phyloP scores from a whole-genome alignment of 352 stramenopile species.

The Globisporangium cystogenes region DNA sequence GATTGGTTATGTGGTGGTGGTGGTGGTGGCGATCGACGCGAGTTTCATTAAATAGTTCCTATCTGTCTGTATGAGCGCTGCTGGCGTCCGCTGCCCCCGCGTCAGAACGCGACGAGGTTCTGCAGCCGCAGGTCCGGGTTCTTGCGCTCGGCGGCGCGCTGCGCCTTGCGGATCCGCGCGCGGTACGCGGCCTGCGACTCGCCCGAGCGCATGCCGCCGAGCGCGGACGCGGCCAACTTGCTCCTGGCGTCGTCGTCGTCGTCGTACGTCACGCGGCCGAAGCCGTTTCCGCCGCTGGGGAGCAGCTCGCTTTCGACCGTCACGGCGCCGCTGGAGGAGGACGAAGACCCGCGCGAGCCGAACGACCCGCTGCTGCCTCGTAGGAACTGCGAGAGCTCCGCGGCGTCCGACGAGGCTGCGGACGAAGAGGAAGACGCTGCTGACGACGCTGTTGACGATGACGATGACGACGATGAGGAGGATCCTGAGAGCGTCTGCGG shows the following conservation, averaged over 20 bases:
- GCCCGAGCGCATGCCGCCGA: background rate
- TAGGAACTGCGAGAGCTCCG: background rate
- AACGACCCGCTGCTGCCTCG: background rate
- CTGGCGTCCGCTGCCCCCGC: background rate
- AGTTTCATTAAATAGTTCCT: conserved; percentile 4
- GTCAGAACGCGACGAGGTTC: conserved; percentile 23
- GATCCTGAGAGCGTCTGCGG: background rate
- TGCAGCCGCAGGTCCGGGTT: conserved; percentile 23
- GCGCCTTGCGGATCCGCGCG: conserved; percentile 5
- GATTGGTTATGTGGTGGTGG: background rate
- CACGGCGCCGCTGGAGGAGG: background rate
- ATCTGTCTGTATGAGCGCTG: background rate
- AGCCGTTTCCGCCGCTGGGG: conserved; percentile 23
- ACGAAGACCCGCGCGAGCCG: background rate
- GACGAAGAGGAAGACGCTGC: background rate
- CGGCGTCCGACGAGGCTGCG: background rate
- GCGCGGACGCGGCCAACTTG: conserved; percentile 5
- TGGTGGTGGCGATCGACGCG: background rate
- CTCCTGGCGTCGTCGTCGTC: conserved; percentile 12
- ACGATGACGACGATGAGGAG: background rate
- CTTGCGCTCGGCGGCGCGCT: conserved; percentile 16
- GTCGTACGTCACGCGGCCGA: conserved; percentile 25
- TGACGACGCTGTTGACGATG: background rate
- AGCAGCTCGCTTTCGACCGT: conserved; percentile 5
- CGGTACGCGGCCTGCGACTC: conserved; percentile 16